phyloP scores from a whole-genome alignment of 495 filamentous ascomycete genomes.

The Podospora bellae-mahoneyi region DNA sequence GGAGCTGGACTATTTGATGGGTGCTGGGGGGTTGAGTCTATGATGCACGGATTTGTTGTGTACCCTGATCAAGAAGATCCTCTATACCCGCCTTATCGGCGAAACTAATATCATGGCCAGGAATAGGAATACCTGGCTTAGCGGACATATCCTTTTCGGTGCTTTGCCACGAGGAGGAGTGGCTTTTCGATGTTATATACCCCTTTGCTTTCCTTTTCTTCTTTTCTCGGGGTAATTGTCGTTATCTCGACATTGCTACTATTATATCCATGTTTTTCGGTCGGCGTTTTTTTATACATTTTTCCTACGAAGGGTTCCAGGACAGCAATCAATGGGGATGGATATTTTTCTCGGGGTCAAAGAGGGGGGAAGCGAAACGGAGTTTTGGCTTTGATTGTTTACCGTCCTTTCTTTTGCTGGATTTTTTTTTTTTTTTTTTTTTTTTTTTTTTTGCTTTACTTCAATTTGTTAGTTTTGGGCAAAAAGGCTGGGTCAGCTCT shows the following conservation, averaged over 20 bases:
- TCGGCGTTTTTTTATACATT: background rate
- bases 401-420: too few species aligned
- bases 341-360: background rate
- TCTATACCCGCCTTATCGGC: background rate
- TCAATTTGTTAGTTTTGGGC: background rate
- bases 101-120: background rate
- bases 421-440: background rate
- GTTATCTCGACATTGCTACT: background rate
- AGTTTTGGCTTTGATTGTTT: too few species aligned
- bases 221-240: background rate
- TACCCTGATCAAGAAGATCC: background rate
- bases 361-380: too few species aligned
- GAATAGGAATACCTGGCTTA: background rate
- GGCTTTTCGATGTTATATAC: background rate
- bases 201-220: background rate
- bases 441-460: slow-evolving; percentile 3
- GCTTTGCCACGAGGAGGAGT: background rate
- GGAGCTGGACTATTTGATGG: background rate
- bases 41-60: background rate
- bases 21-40: background rate
- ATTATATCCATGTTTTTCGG: background rate
- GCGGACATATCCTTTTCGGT: background rate
- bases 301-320: background rate
- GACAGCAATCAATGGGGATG: background rate
- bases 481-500: too few species aligned